Percentiles rank a stretch among this genome's conserved stretches.
Conservation (phyloP, 2,329 filamentous ascomycete genomes). For the Gremmenia infestans region DNA sequence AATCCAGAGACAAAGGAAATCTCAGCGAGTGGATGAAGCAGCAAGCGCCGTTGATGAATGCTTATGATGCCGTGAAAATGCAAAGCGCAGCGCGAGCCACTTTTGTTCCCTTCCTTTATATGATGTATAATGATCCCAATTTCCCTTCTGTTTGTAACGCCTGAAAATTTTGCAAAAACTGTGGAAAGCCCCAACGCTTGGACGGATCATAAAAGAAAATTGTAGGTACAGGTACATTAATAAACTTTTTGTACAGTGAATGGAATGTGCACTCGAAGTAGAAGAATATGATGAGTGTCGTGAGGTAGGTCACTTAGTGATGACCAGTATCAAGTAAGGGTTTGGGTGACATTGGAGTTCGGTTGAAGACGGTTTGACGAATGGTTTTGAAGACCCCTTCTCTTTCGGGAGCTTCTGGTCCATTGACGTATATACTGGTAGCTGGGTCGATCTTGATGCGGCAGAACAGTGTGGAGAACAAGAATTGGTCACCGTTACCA, state of each 20-base stretch:
- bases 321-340: constrained; percentile 19
- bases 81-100: constrained; percentile 31
- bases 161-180: constrained; percentile 17
- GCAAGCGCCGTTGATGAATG: constrained; percentile 1
- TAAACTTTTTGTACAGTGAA: constrained; percentile 16
- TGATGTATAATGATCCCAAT: constrained; percentile 24
- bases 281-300: constrained; percentile 4
- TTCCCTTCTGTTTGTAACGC: constrained; percentile 23
- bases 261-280: constrained; percentile 5
- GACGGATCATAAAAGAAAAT: constrained; percentile 23
- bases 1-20: constrained; percentile 15
- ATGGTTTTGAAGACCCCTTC: constrained; percentile 52
- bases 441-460: constrained; percentile 65
- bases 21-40: constrained; percentile 15
- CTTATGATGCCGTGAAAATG: constrained; percentile 16
- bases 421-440: constrained; percentile 52
- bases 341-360: constrained; percentile 32
- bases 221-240: constrained; percentile 22
- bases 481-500: constrained; percentile 81
- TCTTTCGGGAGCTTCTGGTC: constrained; percentile 39
- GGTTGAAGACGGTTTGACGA: constrained; percentile 53
- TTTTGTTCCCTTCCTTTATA: constrained; percentile 30
- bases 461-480: constrained; percentile 93
- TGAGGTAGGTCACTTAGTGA: constrained; percentile 6
- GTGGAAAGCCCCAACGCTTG: constrained; percentile 8